These are phyloP conservation scores for Chytridiales sp. DNA, from an alignment of 371 early-diverging fungal species.

Conservation along the genomic window DNA sequence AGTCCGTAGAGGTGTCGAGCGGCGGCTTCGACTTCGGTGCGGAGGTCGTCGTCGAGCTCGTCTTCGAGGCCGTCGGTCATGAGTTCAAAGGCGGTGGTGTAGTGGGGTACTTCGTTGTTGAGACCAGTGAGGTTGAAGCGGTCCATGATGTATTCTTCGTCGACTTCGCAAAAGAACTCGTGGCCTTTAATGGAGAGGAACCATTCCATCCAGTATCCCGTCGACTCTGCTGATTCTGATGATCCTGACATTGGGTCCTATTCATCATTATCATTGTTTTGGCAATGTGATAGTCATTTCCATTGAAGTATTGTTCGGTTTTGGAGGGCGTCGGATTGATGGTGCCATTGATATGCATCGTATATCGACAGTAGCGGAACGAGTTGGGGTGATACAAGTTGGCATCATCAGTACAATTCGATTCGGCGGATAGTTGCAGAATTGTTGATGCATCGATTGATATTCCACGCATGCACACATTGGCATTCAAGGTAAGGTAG, in stretches of 20 bases:
- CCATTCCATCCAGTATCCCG: constrained; percentile 79
- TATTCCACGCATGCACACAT: too few species aligned
- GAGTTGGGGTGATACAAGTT: too few species aligned
- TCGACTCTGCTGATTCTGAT: constrained; percentile 32
- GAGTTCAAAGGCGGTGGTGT: constrained; percentile 71
- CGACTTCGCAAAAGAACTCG: constrained; percentile 82
- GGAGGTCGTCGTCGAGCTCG: constrained; percentile 26
- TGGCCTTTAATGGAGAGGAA: constrained; percentile 81
- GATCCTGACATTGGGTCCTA: constrained; percentile 28
- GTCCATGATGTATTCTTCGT: constrained; percentile 87
- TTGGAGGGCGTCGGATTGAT: too few species aligned
- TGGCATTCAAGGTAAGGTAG: too few species aligned
- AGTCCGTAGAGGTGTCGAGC: constrained; percentile 76
- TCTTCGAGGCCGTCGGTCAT: constrained; percentile 48
- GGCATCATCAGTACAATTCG: too few species aligned
- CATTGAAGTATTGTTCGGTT: background rate
- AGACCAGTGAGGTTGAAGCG: constrained; percentile 92
- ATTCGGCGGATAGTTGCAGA: too few species aligned
- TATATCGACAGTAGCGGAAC: too few species aligned
- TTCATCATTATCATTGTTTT: too few species aligned
- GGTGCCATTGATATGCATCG: too few species aligned
- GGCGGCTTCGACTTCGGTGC: constrained; percentile 61
- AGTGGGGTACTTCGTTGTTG: constrained; percentile 74
- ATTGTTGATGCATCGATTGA: too few species aligned
- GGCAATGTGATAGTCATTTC: background rate